Base-by-base conservation (phyloP, 129 eudicot genomes). In the Artemisia annua region DNA sequence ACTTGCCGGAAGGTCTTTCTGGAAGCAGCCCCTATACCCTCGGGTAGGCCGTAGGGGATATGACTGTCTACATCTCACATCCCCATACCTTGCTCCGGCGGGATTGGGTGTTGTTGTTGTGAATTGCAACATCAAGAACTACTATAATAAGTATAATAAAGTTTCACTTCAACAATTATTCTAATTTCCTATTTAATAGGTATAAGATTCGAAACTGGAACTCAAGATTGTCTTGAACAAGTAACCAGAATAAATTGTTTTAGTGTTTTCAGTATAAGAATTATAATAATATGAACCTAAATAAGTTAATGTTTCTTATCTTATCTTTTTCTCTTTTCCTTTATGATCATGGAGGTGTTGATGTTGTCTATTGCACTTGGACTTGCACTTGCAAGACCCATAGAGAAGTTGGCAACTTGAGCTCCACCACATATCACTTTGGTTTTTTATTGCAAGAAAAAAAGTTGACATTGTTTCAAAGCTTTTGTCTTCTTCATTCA, bases 281-380 rank as follows among this genome's bases (percentile, higher is more conserved):
- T 13, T 17, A 58, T 59, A 49, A 48, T 18, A 18, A 58, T 68
- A 49, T 50, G 44, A 78, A 70, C 66, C 32, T 50, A 70, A 63
- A 49, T 63, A 69, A 39, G 63, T 50, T 70, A 56, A 52, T 70
- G 43, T 70, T 78, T 78, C 52, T 63, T 78, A 78, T 72, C 73
- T 78, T 78, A 78, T 78, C 82, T 57, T 65, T 70, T 64, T 53
- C 16, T 39, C 54, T 71, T 71, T 72, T 44, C 59, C 78, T 71
- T 78, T 65, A 78, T 71, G 73, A 72, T 72, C 73, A 71, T 78
- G 82, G 77, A 73, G 60, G 82, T 78, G 82, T 78, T 64, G 82
- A 78, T 76, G 82, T 46, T 72, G 76, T 70, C 71, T 51, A 70
- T 65, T 71, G 78, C 72, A 63, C 69, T 75, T 35, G 67, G 44